Evolutionary conservation across 306 rosid species (phyloP).

Genomic region (Cucumis hystrix): DNA sequence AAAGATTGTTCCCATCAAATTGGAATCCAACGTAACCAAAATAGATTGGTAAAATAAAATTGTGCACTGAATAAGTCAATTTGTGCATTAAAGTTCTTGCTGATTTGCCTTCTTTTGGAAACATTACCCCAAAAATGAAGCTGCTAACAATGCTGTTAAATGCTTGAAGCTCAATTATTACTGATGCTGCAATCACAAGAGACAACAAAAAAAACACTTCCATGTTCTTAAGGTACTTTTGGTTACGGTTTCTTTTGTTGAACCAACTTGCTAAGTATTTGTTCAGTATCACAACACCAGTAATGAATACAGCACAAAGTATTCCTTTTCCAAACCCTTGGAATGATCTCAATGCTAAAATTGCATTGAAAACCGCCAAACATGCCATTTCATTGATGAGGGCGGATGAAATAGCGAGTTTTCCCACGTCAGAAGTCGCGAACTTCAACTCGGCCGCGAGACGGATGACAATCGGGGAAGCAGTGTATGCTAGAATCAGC

Average conservation of each 20-base stretch:
- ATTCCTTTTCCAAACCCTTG: not conserved
- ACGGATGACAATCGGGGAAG: conserved; percentile 76
- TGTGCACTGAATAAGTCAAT: conserved; percentile 64
- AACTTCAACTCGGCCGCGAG: conserved; percentile 54
- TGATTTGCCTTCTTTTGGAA: conserved; percentile 78
- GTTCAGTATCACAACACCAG: conserved; percentile 11
- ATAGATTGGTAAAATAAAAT: conserved; percentile 68
- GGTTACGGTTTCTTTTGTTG: conserved; percentile 36
- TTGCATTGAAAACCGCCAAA: conserved; percentile 31
- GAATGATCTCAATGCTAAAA: conserved; percentile 13
- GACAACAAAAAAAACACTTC: conserved; percentile 47
- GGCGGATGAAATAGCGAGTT: conserved; percentile 43
- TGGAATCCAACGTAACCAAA: conserved; percentile 84
- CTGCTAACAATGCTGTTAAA: conserved; percentile 55
- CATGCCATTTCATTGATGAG: conserved; percentile 53
- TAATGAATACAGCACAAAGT: not conserved
- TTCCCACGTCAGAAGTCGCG: conserved; percentile 45
- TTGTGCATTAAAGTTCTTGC: conserved; percentile 68
- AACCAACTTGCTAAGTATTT: conserved; percentile 49
- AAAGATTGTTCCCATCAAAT: conserved; percentile 32
- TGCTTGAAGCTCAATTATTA: conserved; percentile 44
- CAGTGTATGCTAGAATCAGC: conserved; percentile 49
- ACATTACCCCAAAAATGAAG: conserved; percentile 39
- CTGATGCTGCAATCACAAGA: conserved; percentile 33
- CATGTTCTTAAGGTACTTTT: conserved; percentile 59